Percentiles rank a stretch among this genome's conserved stretches.
phyloP scores from a whole-genome alignment of 2,329 filamentous ascomycete genomes.

The Fusarium floridanum region DNA sequence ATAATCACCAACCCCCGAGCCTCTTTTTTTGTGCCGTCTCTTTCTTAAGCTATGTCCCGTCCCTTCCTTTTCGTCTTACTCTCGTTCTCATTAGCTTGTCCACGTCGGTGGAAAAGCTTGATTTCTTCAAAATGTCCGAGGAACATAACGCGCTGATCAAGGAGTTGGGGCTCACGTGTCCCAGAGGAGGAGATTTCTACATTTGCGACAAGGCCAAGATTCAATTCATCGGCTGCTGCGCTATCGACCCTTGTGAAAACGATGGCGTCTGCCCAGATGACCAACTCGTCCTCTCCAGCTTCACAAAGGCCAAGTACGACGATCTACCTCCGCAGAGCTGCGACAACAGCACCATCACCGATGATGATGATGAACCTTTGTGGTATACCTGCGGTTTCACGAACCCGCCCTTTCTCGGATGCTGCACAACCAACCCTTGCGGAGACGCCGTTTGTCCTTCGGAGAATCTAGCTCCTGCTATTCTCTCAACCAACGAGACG shows the following conservation, averaged over 20 bases:
- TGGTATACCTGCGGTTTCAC: conserved; percentile 50
- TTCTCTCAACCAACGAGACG: background rate
- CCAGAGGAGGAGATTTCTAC: conserved; percentile 50
- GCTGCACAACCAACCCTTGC: conserved; percentile 46
- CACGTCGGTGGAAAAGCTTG: background rate
- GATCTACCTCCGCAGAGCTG: conserved; percentile 49
- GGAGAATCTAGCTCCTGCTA: background rate
- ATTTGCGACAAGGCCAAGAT: conserved; percentile 46
- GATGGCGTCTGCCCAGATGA: conserved; percentile 46
- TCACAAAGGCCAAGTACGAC: conserved; percentile 44
- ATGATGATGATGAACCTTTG: conserved; percentile 19
- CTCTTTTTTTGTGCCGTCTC: background rate
- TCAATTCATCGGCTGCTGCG: conserved; percentile 56
- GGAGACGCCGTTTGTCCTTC: background rate
- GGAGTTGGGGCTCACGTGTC: conserved; percentile 39
- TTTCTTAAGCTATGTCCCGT: background rate
- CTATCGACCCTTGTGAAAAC: conserved; percentile 48
- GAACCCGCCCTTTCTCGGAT: conserved; percentile 53
- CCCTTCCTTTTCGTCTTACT: background rate
- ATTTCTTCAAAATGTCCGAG: background rate
- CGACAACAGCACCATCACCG: conserved; percentile 1
- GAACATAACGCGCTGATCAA: background rate
- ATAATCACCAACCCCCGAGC: background rate
- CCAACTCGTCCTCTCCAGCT: conserved; percentile 43
- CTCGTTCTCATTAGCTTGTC: background rate